phyloP scores from a whole-genome alignment of 2,329 filamentous ascomycete species.

The Sclerotinia nivalis region DNA sequence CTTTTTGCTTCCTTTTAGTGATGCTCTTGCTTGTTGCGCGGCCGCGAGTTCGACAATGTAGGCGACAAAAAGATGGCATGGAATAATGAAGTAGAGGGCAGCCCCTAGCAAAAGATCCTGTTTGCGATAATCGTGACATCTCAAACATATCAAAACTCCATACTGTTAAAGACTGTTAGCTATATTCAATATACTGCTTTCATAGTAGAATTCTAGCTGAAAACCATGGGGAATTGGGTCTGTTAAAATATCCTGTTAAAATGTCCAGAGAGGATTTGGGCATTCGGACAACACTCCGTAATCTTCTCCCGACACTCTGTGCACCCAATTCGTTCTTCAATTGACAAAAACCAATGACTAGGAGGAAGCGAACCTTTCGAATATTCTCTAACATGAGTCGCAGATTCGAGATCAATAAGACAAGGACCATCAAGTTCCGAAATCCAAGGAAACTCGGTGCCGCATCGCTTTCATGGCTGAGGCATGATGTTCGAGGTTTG shows the following conservation, averaged over 20 bases:
- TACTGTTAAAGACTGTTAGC: slow-evolving; percentile 54
- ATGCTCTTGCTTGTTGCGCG: slow-evolving; percentile 72
- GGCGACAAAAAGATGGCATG: slow-evolving; percentile 85
- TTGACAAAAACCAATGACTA: slow-evolving; percentile 1
- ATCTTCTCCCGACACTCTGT: not conserved
- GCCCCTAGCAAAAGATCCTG: slow-evolving; percentile 76
- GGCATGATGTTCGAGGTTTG: slow-evolving; percentile 68
- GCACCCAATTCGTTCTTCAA: not conserved
- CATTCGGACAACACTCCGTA: not conserved
- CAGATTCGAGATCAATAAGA: slow-evolving; percentile 88
- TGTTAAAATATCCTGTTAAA: not conserved
- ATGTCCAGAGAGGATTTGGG: not conserved
- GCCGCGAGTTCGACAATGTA: slow-evolving; percentile 87
- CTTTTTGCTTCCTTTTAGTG: slow-evolving; percentile 57
- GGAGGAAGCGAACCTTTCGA: slow-evolving; percentile 17
- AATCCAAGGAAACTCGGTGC: slow-evolving; percentile 90
- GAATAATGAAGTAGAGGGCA: slow-evolving; percentile 81
- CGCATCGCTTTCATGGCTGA: slow-evolving; percentile 76
- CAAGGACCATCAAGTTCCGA: slow-evolving; percentile 92
- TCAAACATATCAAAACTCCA: slow-evolving; percentile 88
- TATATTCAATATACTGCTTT: not conserved
- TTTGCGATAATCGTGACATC: slow-evolving; percentile 81
- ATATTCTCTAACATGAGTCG: slow-evolving; percentile 90
- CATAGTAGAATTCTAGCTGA: not conserved
- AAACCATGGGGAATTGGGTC: not conserved